Conservation (phyloP, 2,329 filamentous ascomycete species). For the Pseudopyricularia javanii region DNA sequence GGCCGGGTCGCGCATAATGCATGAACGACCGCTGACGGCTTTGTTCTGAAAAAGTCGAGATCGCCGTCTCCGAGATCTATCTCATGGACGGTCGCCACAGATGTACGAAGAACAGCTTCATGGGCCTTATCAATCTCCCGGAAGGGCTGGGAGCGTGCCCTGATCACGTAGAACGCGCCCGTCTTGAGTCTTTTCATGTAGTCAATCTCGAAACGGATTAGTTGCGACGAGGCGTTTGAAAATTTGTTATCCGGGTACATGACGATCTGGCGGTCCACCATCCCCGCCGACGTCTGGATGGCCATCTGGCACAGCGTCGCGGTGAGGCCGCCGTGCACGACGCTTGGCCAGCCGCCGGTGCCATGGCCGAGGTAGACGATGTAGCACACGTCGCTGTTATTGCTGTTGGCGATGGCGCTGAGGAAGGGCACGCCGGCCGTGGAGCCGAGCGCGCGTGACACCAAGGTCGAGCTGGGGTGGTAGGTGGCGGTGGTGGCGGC, state of each 20-base stretch:
- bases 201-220: background rate
- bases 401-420: slow-evolving; percentile 50
- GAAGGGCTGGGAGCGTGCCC: too few relatives aligned
- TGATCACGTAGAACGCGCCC: too few relatives aligned
- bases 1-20: too few relatives aligned
- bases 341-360: slow-evolving; percentile 56
- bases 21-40: too few relatives aligned
- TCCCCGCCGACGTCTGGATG: background rate
- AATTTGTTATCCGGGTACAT: background rate
- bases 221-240: background rate
- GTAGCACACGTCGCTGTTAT: slow-evolving; percentile 44
- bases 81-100: too few relatives aligned
- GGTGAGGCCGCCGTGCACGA: slow-evolving; percentile 59
- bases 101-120: too few relatives aligned
- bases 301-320: slow-evolving; percentile 35
- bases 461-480: slow-evolving; percentile 24
- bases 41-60: too few relatives aligned
- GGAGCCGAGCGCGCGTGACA: slow-evolving; percentile 28
- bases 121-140: too few relatives aligned
- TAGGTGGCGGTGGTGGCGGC: too few relatives aligned
- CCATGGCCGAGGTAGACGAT: slow-evolving; percentile 59
- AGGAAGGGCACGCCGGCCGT: slow-evolving; percentile 35
- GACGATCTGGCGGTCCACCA: background rate
- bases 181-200: background rate
- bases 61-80: too few relatives aligned